Conservation (phyloP, 768 basidiomycete species). For the Panaeolus papilionaceus region DNA sequence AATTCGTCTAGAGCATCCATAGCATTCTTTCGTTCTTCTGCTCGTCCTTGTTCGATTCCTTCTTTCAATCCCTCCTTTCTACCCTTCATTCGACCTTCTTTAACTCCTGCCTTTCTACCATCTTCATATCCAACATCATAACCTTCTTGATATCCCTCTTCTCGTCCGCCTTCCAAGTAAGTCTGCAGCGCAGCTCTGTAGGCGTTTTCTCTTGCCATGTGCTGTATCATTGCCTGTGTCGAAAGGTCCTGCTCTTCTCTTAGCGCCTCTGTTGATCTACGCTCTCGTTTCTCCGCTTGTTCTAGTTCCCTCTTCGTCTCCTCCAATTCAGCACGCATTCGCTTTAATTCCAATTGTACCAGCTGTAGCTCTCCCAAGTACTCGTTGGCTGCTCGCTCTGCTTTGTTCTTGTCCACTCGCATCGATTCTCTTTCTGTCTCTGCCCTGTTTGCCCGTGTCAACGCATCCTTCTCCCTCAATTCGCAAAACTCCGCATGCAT, state of each 20-base stretch:
- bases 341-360: conserved; percentile 48
- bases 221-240: conserved; percentile 46
- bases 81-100: conserved; percentile 49
- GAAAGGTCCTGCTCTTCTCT: conserved; percentile 54
- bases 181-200: conserved; percentile 52
- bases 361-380: conserved; percentile 54
- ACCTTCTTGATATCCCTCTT: conserved; percentile 53
- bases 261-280: conserved; percentile 49
- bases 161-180: conserved; percentile 30
- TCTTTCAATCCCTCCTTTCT: conserved; percentile 45
- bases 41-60: conserved; percentile 49
- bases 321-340: conserved; percentile 44
- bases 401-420: conserved; percentile 31
- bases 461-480: conserved; percentile 47
- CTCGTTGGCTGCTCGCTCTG: conserved; percentile 48
- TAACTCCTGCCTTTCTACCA: conserved; percentile 47
- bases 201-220: conserved; percentile 47
- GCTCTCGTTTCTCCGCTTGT: conserved; percentile 37
- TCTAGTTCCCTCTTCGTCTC: conserved; percentile 47
- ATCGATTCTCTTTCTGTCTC: conserved; percentile 49
- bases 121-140: conserved; percentile 51
- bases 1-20: conserved; percentile 65
- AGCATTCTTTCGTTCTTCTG: conserved; percentile 59
- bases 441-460: conserved; percentile 41
- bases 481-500: conserved; percentile 60